Percentiles rank a stretch among this genome's conserved stretches.
Conservation (phyloP, 2,329 filamentous ascomycete genomes). For the Mycosphaerella sp. region DNA sequence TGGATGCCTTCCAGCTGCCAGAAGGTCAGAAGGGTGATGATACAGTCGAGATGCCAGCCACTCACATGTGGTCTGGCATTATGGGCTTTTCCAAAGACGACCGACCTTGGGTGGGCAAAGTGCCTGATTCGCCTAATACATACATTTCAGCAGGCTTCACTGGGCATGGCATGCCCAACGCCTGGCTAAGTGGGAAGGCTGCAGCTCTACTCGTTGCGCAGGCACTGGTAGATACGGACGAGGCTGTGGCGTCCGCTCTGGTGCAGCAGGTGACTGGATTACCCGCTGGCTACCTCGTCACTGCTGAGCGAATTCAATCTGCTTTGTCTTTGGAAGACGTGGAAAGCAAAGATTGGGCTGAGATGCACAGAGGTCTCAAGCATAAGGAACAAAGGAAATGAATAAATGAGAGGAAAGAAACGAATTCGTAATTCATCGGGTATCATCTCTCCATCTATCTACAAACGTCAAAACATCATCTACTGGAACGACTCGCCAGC, state of each 20-base stretch:
- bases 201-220: constrained; percentile 54
- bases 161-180: constrained; percentile 68
- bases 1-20: constrained; percentile 32
- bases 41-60: constrained; percentile 41
- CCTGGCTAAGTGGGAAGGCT: constrained; percentile 59
- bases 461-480: not conserved
- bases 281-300: constrained; percentile 28
- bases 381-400: not conserved
- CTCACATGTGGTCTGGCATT: constrained; percentile 64
- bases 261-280: constrained; percentile 22
- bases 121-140: constrained; percentile 44
- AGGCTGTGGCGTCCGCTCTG: constrained; percentile 11
- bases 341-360: constrained; percentile 26
- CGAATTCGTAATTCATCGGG: no score
- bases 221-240: constrained; percentile 24
- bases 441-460: no score
- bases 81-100: constrained; percentile 69
- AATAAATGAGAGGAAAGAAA: no score
- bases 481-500: not conserved
- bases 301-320: constrained; percentile 23
- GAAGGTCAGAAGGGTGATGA: constrained; percentile 30
- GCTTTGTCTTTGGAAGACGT: constrained; percentile 25
- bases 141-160: constrained; percentile 40
- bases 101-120: constrained; percentile 62
- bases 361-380: constrained; percentile 14